Percentiles rank a stretch among this genome's conserved stretches.
Evolutionary conservation across 345 rosid species (phyloP).

Genomic region (Camelina neglecta): DNA sequence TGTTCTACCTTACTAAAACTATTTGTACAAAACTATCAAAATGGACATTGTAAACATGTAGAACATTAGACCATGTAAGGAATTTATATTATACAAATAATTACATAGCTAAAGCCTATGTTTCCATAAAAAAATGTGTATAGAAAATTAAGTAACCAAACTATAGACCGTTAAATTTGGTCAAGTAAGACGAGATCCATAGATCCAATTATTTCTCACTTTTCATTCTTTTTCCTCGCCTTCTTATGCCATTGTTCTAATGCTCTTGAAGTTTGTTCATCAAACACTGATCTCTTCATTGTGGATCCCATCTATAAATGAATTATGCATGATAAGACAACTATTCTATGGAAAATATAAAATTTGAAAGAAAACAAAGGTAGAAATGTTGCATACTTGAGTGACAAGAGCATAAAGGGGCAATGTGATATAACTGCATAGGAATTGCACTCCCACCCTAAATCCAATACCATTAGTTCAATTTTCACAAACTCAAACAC

Average conservation of each 20-base stretch:
- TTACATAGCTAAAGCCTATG: neutral
- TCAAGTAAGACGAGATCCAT: neutral
- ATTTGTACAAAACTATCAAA: neutral
- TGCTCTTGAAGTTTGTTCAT: constrained; percentile 83
- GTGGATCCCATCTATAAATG: constrained; percentile 80
- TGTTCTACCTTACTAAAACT: neutral
- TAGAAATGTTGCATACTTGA: constrained; percentile 55
- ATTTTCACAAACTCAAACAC: neutral
- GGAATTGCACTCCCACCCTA: constrained; percentile 74
- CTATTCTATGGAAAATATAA: neutral
- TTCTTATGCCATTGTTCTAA: constrained; percentile 77
- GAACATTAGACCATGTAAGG: neutral
- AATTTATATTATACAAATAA: neutral
- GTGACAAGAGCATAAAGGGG: constrained; percentile 95
- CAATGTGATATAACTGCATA: constrained; percentile 87
- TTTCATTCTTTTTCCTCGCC: constrained; percentile 56
- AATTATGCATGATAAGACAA: neutral
- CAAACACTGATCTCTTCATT: constrained; percentile 87
- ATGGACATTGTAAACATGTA: neutral
- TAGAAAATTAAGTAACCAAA: neutral
- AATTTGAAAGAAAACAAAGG: neutral
- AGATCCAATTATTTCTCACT: neutral
- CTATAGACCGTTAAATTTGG: neutral
- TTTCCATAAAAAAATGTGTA: neutral
- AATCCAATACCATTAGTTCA: neutral